Percentiles rank a stretch among this genome's conserved stretches.
phyloP scores from a whole-genome alignment of 768 basidiomycete genomes.

The Rhodotorula babjevae region DNA sequence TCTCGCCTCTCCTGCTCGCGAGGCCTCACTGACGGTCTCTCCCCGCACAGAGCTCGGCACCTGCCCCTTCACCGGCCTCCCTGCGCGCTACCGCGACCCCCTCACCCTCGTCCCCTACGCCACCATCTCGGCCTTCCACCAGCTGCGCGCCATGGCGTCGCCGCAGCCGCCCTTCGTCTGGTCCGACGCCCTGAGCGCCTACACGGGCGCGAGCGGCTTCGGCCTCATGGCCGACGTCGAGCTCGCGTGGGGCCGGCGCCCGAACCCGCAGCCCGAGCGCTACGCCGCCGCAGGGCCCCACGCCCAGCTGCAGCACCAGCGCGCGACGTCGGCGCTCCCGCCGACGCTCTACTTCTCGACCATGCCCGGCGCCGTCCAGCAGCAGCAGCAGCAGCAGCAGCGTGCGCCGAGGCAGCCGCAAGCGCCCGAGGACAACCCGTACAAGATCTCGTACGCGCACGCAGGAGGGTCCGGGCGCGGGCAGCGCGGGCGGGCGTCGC shows the following conservation, averaged over 20 bases:
- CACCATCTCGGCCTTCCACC: constrained; percentile 60
- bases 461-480: constrained; percentile 1
- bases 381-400: neutral
- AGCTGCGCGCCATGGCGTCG: constrained; percentile 59
- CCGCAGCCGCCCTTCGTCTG: constrained; percentile 63
- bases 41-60: constrained; percentile 55
- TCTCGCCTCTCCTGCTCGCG: neutral
- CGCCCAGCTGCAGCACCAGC: neutral
- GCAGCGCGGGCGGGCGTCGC: neutral
- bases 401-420: neutral
- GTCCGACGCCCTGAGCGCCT: constrained; percentile 46
- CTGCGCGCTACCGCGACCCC: constrained; percentile 75
- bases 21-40: neutral
- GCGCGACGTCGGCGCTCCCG: neutral
- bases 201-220: constrained; percentile 14
- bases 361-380: neutral
- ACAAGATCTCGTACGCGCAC: constrained; percentile 16
- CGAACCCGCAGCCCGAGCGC: neutral
- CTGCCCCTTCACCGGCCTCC: constrained; percentile 74
- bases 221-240: constrained; percentile 30
- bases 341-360: neutral
- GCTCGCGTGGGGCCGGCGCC: neutral
- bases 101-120: constrained; percentile 74
- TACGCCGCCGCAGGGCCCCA: neutral
- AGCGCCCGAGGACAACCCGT: constrained; percentile 12